A percentile compares a stretch with the other conserved stretches of the same genome.
Evolutionary conservation across 2,329 filamentous ascomycete genomes (phyloP).

Genomic region (Arthrobotrys megalospora): DNA sequence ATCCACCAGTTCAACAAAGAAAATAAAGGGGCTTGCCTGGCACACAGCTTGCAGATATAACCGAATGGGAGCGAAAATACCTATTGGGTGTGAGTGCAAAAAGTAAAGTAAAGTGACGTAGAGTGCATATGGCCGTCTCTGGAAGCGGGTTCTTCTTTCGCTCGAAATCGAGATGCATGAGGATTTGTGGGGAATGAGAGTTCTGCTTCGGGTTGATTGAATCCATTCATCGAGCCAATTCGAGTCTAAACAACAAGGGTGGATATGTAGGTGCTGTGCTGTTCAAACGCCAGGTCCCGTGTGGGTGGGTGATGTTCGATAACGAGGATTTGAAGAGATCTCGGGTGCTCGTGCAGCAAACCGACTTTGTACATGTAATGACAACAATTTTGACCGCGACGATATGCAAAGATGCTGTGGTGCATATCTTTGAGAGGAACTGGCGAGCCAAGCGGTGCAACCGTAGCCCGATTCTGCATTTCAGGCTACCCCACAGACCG

Average conservation of each 20-base stretch:
- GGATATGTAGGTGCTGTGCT: slow-evolving; percentile 15
- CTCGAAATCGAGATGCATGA: slow-evolving; percentile 30
- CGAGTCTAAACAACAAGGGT: slow-evolving; percentile 2
- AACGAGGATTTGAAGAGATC: slow-evolving; percentile 42
- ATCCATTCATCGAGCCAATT: slow-evolving; percentile 17
- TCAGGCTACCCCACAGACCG: slow-evolving; percentile 57
- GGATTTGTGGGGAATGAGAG: slow-evolving; percentile 51
- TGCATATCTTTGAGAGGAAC: slow-evolving; percentile 25
- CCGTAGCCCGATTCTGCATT: slow-evolving; percentile 46
- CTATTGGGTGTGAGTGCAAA: slow-evolving; percentile 6
- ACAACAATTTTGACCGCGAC: slow-evolving; percentile 17
- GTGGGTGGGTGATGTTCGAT: slow-evolving; percentile 47
- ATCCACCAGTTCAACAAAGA: slow-evolving; percentile 32
- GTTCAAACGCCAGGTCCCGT: slow-evolving; percentile 28
- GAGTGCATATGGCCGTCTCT: slow-evolving; percentile 27
- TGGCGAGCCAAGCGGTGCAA: slow-evolving; percentile 44
- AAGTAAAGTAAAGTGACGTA: slow-evolving; percentile 49
- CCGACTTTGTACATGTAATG: slow-evolving; percentile 34
- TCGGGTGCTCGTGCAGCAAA: slow-evolving; percentile 36
- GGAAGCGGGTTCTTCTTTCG: slow-evolving; percentile 40
- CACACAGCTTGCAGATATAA: slow-evolving; percentile 42
- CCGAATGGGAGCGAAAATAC: slow-evolving; percentile 16
- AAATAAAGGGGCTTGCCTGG: slow-evolving; percentile 46
- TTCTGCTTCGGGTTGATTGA: slow-evolving; percentile 35
- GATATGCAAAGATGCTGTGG: slow-evolving; percentile 32